Base-by-base conservation (phyloP, 108 stramenopile genomes). In the Thalassiosira profunda region DNA sequence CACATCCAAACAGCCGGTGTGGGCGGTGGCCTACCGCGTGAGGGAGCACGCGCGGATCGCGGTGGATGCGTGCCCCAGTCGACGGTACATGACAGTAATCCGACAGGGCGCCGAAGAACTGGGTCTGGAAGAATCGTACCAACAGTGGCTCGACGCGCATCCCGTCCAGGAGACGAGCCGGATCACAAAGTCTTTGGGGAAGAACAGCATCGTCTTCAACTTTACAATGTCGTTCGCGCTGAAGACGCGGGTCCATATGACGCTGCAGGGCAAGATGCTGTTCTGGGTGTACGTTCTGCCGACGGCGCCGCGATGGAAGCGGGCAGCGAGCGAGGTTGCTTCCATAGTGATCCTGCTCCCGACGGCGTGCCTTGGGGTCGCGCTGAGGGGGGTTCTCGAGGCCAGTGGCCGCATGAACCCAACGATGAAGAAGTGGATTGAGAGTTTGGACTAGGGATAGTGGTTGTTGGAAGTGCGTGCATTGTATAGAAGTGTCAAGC, bases 61-160 rank as follows among this genome's bases (percentile, higher is more conserved):
- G 12, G 30, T 36, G n/a, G 85, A 86, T 59, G 59, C 79, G 1
- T 26, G 37, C 18, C 85, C 85, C 23, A 82, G 80, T 10, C 41
- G 26, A 35, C 56, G 85, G 12, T 86, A 86, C 54, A 82, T 86
- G 85, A 56, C 48, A 26, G 80, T 86, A 15, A 29, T 86, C 26
- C 61, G 60, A n/a, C 30, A 68, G 38, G 85, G 85, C 1, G 85
- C 85, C 18, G 33, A 47, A 15, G 85, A 86, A 57, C 38, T 86
- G 8, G 70, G 69, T 38, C 53, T 86, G 25, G 18, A 67, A 29
- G 72, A 61, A 15, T 75, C 44, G 6, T 86, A 86, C 53, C 79
- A 75, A 53, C 58, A 86, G 26, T 86, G 67, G 36, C 44, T 86
- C 36, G 49, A 52, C 8, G 28, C 74, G 14, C 80, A 81, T 70